Evolutionary conservation across 495 filamentous ascomycete species (phyloP).

Genomic region (Xylaria bambusicola): DNA sequence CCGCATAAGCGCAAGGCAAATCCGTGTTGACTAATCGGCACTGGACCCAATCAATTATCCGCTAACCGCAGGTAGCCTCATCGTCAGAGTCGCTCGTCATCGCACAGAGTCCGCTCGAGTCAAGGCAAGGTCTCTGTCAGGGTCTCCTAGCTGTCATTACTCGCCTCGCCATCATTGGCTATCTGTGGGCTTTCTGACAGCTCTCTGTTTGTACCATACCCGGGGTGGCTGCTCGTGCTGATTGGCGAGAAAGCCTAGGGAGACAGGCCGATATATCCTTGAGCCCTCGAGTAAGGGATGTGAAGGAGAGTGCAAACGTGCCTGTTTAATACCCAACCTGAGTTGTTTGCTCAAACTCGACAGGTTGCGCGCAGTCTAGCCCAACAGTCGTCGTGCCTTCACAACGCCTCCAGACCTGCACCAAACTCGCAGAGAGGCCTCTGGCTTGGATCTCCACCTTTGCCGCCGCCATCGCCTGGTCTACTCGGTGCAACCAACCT

Average conservation of each 20-base stretch:
- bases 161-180: background rate
- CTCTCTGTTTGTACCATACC: too few species aligned
- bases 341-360: background rate
- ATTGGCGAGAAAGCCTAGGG: background rate
- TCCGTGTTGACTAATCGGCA: background rate
- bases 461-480: background rate
- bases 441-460: conserved; percentile 1
- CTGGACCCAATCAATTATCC: background rate
- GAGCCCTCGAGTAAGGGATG: background rate
- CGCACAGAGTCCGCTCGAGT: background rate
- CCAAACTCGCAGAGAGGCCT: conserved; percentile 2
- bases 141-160: background rate
- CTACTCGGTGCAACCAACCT: background rate
- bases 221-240: too few species aligned
- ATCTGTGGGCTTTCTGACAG: too few species aligned
- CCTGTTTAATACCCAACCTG: too few species aligned
- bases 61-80: conserved; percentile 14
- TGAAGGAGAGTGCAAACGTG: background rate
- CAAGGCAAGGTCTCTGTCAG: too few species aligned
- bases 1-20: conserved; percentile 8
- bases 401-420: background rate
- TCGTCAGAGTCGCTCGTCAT: background rate
- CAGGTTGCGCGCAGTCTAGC: background rate
- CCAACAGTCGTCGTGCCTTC: background rate
- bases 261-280: background rate